Base-by-base conservation (phyloP, 345 rosid species). In the Citrus trifoliata region DNA sequence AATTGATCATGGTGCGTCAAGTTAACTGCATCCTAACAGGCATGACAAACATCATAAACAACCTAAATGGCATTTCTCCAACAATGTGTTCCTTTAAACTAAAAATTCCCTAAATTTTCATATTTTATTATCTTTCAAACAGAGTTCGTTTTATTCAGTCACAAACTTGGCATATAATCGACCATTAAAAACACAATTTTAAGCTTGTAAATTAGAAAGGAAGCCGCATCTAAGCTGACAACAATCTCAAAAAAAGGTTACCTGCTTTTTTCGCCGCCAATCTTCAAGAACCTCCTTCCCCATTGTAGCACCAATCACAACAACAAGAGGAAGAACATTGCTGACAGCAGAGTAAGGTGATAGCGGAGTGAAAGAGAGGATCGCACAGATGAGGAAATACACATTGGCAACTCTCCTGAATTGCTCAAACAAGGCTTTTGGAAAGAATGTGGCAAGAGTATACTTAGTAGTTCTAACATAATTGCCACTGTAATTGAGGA, bases 321-420 rank as follows among this genome's bases (percentile, higher is more conserved):
- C 83, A 48, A 84, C 86, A 53, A 96, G 95, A 79, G 99, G 99
- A 83, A 96, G 86, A 51, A 91, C 89, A 85, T 85, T 93, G 80
- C 98, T 96, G 66, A 91, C 53, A 28, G 97, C 82, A 0, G 95
- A 73, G 87, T 93, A 94, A 71, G 99, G 99, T 18, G 99, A 88
- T 4, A 96, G 80, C 0, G 94, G 67, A 2, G 99, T 94, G 86
- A 94, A 88, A 12, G 99, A 85, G 78, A 96, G 78, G 70, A 91
- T 75, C 24, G 93, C 97, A 82, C 94, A 90, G 37, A 94, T 63
- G 73, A 96, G 93, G 86, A 96, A 96, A 83, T 91, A 96, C 68
- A 93, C 71, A 77, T 96, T 96, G 46, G 99, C 99, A 16, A 89
- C 98, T 70, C 99, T 86, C 86, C 98, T 89, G 86, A 96, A 96